These are phyloP conservation scores for Globisporangium orthogonon DNA, from an alignment of 352 stramenopile genomes.

Conservation along the genomic window DNA sequence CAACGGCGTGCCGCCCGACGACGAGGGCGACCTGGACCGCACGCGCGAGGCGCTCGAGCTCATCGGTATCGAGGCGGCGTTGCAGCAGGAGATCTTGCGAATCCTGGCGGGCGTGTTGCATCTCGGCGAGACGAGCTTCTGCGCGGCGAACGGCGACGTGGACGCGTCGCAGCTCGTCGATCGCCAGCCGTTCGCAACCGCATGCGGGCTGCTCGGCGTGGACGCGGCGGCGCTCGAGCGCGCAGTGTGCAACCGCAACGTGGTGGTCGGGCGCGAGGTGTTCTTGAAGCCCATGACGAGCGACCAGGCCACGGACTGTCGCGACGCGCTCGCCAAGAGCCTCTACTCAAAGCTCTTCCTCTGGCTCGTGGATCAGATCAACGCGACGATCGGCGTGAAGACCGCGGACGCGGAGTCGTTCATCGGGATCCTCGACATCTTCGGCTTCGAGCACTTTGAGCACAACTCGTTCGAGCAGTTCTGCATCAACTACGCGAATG, in stretches of 20 bases:
- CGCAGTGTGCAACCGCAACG: slow-evolving; percentile 54
- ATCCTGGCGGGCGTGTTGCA: slow-evolving; percentile 92
- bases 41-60: slow-evolving; percentile 64
- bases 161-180: slow-evolving; percentile 44
- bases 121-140: slow-evolving; percentile 90
- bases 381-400: slow-evolving; percentile 78
- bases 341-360: slow-evolving; percentile 92
- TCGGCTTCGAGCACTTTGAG: slow-evolving; percentile 98
- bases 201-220: slow-evolving; percentile 87
- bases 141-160: slow-evolving; percentile 40
- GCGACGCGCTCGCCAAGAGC: slow-evolving; percentile 92
- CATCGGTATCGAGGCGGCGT: slow-evolving; percentile 78
- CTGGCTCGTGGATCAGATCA: slow-evolving; percentile 90
- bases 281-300: slow-evolving; percentile 44
- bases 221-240: slow-evolving; percentile 83
- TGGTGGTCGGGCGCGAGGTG: slow-evolving; percentile 74
- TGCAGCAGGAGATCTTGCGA: slow-evolving; percentile 90
- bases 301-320: slow-evolving; percentile 70
- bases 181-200: slow-evolving; percentile 48
- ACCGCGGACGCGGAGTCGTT: slow-evolving; percentile 69
- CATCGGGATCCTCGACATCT: slow-evolving; percentile 98
- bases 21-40: slow-evolving; percentile 51
- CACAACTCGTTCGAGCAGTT: slow-evolving; percentile 89
- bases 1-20: slow-evolving; percentile 34
- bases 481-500: slow-evolving; percentile 81